Percentiles rank a stretch among this genome's conserved stretches.
Evolutionary conservation across 208 protist species (phyloP).

Genomic region (Tritrichomonas foetus): DNA sequence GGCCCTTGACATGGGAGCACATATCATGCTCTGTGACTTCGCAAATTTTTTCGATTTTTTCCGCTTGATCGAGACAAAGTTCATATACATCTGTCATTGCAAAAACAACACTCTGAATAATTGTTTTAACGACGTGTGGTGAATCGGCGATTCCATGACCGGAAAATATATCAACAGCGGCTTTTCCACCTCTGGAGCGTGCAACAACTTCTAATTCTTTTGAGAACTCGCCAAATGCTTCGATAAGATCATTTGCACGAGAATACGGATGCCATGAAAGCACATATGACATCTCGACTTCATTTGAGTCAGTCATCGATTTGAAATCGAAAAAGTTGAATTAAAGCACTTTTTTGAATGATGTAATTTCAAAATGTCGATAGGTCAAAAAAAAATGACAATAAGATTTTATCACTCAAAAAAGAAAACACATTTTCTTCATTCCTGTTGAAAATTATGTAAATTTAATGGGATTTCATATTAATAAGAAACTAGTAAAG

Average conservation of each 20-base stretch:
- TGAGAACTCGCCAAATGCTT: background rate
- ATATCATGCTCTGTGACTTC: slow-evolving; percentile 23
- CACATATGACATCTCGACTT: slow-evolving; percentile 21
- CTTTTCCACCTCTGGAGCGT: background rate
- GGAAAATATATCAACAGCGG: background rate
- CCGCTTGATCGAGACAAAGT: background rate
- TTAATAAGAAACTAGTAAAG: too few relatives aligned
- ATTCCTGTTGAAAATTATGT: too few relatives aligned
- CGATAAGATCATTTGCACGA: background rate
- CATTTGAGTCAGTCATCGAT: background rate
- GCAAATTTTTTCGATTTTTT: slow-evolving; percentile 35
- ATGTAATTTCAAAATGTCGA: too few relatives aligned
- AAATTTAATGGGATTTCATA: too few relatives aligned
- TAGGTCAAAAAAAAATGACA: too few relatives aligned
- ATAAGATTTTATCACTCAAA: too few relatives aligned
- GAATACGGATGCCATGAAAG: slow-evolving; percentile 32
- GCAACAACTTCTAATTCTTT: slow-evolving; percentile 38
- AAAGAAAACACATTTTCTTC: too few relatives aligned
- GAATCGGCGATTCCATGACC: background rate
- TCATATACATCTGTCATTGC: slow-evolving; percentile 13
- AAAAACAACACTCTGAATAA: slow-evolving; percentile 14
- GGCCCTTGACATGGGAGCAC: background rate
- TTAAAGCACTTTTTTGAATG: too few relatives aligned
- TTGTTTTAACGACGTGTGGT: background rate
- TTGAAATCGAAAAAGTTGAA: too few relatives aligned